Base-by-base conservation (phyloP, 495 filamentous ascomycete species). In the Chaetomium cochliodes region DNA sequence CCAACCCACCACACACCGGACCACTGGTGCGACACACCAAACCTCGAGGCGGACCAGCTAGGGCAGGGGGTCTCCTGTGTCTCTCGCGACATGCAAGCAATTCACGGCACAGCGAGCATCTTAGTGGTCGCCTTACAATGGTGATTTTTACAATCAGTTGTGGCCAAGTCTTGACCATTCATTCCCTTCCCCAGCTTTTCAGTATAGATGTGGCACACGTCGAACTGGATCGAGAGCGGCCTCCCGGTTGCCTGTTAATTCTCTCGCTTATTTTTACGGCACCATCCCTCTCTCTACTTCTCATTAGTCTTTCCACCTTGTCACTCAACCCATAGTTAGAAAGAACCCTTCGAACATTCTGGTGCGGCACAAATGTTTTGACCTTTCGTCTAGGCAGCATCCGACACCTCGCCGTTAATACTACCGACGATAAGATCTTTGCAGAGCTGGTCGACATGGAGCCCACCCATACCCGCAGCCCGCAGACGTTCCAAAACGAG, bases 381-480 rank as follows among this genome's bases (percentile, higher is more conserved):
- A 42, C 33, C 26, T 9, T 23, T 42, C 33, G 30, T 12, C 18
- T 37, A 53, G 28, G n/a, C 44, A 37, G 28, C 25, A 49, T 22
- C n/a, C 58, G 16, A 33, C 41, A 41, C 13, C 20, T 18, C 46
- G 28, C 47, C 28, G 28, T 51, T 26, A 22, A 20, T 9, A 3
- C 49, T 22, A n/a, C 2, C 47, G 30, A 25, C 46, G 46, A 33
- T 47, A 15, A 60, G 13, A 8, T 37, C 41, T 44, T 62, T 25
- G 16, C 28, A 49, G 18, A 22, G n/a, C n/a, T 25, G 20, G 39
- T 26, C 33, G 39, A 41, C 2, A 72, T 70, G 70, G 59, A 66
- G 20, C 23, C 7, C 30, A 11, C 56, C 20, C 37, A 12, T 41
- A 6, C 23, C 8, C 39, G 47, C 3, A 23, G 61, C 28, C 22